Conservation (phyloP, 208 protist species). For the Trichomonas vaginalis region DNA sequence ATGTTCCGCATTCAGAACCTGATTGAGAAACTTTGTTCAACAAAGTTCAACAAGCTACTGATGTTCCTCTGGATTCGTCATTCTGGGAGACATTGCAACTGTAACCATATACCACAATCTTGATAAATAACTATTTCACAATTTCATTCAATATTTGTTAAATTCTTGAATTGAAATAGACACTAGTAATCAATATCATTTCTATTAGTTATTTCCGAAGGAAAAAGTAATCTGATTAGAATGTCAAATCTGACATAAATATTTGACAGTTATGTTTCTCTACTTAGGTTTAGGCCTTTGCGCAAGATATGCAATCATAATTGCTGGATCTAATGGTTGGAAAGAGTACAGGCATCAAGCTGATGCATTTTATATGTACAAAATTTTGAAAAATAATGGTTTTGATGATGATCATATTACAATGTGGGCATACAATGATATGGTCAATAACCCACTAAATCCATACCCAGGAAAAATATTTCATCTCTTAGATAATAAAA, state of each 20-base stretch:
- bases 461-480: background rate
- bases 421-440: background rate
- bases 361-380: background rate
- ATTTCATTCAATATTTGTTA: too few relatives aligned
- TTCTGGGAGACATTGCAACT: too few relatives aligned
- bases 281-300: background rate
- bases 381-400: background rate
- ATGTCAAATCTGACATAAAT: background rate
- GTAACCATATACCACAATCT: too few relatives aligned
- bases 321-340: background rate
- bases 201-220: too few relatives aligned
- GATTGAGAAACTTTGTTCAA: too few relatives aligned
- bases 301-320: background rate
- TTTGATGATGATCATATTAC: background rate
- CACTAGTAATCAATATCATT: too few relatives aligned
- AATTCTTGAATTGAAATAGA: too few relatives aligned
- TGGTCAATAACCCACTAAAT: background rate
- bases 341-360: background rate
- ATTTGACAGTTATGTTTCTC: background rate
- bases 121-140: too few relatives aligned
- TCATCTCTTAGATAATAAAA: background rate
- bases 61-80: too few relatives aligned
- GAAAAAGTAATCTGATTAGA: too few relatives aligned
- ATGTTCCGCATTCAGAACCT: too few relatives aligned
- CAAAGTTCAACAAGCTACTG: too few relatives aligned